Conservation (phyloP, 495 filamentous ascomycete genomes). For the Penicillium macrosclerotiorum region DNA sequence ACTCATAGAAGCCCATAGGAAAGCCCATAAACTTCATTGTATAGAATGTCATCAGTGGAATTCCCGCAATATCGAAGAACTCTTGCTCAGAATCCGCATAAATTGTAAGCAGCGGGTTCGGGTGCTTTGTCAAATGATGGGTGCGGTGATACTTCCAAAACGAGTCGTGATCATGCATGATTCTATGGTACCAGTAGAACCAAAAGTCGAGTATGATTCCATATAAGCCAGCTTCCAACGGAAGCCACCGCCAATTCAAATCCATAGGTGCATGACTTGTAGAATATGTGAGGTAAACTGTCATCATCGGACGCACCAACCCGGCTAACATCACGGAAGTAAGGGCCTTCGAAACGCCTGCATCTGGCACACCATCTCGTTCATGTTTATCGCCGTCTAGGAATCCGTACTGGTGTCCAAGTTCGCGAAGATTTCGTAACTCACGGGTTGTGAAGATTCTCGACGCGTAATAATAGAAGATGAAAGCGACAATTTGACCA, state of each 20-base stretch:
- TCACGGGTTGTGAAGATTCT: conserved; percentile 21
- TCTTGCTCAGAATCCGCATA: conserved; percentile 38
- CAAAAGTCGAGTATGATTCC: conserved; percentile 36
- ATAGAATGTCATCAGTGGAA: conserved; percentile 28
- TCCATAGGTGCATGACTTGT: conserved; percentile 6
- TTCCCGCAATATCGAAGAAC: conserved; percentile 34
- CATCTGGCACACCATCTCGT: conserved; percentile 23
- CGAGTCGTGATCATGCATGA: conserved; percentile 26
- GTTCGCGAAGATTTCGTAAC: conserved; percentile 17
- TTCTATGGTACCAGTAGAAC: conserved; percentile 36
- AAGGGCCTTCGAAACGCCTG: conserved; percentile 16
- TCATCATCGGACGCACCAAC: conserved; percentile 11
- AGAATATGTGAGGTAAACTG: conserved; percentile 18
- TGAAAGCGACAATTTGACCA: conserved; percentile 12
- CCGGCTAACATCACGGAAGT: conserved; percentile 12
- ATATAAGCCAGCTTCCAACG: conserved; percentile 32
- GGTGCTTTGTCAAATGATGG: conserved; percentile 40
- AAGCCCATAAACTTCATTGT: conserved; percentile 30
- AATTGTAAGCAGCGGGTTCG: conserved; percentile 31
- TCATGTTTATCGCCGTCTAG: conserved; percentile 23
- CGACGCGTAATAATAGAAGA: conserved; percentile 25
- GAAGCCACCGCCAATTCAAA: conserved; percentile 48
- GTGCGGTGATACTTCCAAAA: conserved; percentile 40
- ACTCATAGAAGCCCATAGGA: conserved; percentile 38
- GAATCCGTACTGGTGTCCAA: conserved; percentile 23